Evolutionary conservation across 2,329 filamentous ascomycete species (phyloP), one percentile per base, ranked within the genome.

Genomic region (Achaetomium macrosporum): DNA sequence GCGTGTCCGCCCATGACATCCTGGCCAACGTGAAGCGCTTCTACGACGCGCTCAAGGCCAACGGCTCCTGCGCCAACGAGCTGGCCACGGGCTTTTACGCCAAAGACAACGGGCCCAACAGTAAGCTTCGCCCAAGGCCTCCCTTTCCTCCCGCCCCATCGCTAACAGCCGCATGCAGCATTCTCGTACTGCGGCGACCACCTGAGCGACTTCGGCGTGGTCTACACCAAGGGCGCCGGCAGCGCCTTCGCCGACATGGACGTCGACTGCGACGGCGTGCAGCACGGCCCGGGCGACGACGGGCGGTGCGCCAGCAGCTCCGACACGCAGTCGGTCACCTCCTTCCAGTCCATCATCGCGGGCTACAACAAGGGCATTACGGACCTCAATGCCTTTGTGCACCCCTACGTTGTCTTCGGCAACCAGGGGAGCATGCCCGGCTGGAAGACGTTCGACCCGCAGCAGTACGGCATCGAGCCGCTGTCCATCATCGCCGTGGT

Each of bases 231-330:
- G 47, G 73, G 73, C 8, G 62, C 62, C 0, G 61, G 64, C 8
- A 37, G 42, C 39, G 31, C 35, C 20, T 67, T 80, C 47, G 73
- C 71, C 9, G 75, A 81, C 63, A 79, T 82, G 74, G 79, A 82
- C 54, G 69, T 82, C 44, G 79, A 83, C 66, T 83, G 79, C 58
- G 79, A 83, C 55, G 79, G 79, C 1, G 65, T 66, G 0, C 70
- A 75, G 45, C 66, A 70, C 5, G 68, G 67, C 2, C 51, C 64
- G 17, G 48, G 42, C 2, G 68, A 73, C 53, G 73, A 71, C 19
- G 73, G 75, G 0, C 68, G 71, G 20, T 81, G 78, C 57, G 69
- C 64, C 40, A 67, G 65, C 19, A 73, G 72, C 30, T 59, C 56
- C 3, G 73, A 75, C 56, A 71, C 67, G 1, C 72, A 75, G 58